Evolutionary conservation across 2,329 filamentous ascomycete species (phyloP).

Genomic region (Aspergillus novofumigatus): DNA sequence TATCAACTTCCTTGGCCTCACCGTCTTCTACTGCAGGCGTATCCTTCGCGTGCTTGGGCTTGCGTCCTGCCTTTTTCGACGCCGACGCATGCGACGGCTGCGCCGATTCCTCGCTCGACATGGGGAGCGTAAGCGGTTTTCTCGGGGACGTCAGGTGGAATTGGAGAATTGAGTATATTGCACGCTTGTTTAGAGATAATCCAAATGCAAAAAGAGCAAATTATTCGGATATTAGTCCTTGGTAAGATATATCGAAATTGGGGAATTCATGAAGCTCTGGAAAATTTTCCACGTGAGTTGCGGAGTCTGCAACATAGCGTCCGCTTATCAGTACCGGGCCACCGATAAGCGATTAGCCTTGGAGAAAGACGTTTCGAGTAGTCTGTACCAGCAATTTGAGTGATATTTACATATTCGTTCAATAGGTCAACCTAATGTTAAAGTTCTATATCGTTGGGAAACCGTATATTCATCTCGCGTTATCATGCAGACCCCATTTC

Average conservation of each 20-base stretch:
- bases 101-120: constrained; percentile 19
- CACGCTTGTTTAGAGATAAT: background rate
- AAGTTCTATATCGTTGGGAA: background rate
- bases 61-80: constrained; percentile 59
- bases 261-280: constrained; percentile 2
- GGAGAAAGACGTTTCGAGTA: background rate
- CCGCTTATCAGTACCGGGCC: background rate
- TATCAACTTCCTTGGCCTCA: background rate
- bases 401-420: background rate
- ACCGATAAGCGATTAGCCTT: background rate
- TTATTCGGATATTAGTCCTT: background rate
- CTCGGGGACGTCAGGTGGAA: background rate
- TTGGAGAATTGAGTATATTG: constrained; percentile 1
- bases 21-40: constrained; percentile 20
- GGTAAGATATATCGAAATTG: background rate
- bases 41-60: constrained; percentile 52
- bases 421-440: background rate
- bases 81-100: constrained; percentile 42
- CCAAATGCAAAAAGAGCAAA: background rate
- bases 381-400: background rate
- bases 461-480: constrained; percentile 14
- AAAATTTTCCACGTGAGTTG: constrained; percentile 16
- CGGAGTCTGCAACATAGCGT: background rate
- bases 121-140: constrained; percentile 1
- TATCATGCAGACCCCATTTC: constrained; percentile 8